A percentile compares a stretch with the other conserved stretches of the same genome.
Evolutionary conservation across 768 basidiomycete species (phyloP).

Genomic region (Agrocybe chaxingu): DNA sequence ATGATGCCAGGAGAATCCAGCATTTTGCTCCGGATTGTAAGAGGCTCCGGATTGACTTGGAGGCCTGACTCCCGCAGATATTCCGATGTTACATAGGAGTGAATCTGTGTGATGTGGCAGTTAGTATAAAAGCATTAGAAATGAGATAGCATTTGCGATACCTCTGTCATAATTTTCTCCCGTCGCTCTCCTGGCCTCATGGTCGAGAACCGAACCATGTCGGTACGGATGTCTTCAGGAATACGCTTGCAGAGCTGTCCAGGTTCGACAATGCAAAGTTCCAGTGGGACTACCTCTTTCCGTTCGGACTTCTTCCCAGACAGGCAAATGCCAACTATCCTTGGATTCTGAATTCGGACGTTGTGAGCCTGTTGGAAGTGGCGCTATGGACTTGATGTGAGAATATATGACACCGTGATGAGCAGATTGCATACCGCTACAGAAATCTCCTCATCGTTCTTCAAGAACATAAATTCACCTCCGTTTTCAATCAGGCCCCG

Average conservation of each 20-base stretch:
- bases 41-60: conserved; percentile 22
- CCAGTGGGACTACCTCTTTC: conserved; percentile 43
- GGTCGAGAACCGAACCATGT: conserved; percentile 47
- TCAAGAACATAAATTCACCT: conserved; percentile 35
- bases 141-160: neutral
- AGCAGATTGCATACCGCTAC: conserved; percentile 32
- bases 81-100: conserved; percentile 21
- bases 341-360: conserved; percentile 28
- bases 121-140: neutral
- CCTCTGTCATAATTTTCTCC: conserved; percentile 31
- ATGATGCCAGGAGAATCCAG: conserved; percentile 14
- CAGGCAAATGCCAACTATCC: conserved; percentile 35
- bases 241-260: conserved; percentile 50
- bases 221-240: conserved; percentile 29
- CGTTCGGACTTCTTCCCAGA: conserved; percentile 19
- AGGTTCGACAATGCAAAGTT: conserved; percentile 40
- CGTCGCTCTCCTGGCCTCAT: conserved; percentile 42
- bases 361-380: conserved; percentile 36
- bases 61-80: conserved; percentile 39
- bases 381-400: conserved; percentile 27
- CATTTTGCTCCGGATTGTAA: conserved; percentile 21
- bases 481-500: conserved; percentile 31
- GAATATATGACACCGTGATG: neutral
- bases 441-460: conserved; percentile 32
- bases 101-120: conserved; percentile 7